A percentile compares a stretch with the other conserved stretches of the same genome.
Conservation (phyloP, 345 rosid genomes). For the Eucalyptus urophylla region DNA sequence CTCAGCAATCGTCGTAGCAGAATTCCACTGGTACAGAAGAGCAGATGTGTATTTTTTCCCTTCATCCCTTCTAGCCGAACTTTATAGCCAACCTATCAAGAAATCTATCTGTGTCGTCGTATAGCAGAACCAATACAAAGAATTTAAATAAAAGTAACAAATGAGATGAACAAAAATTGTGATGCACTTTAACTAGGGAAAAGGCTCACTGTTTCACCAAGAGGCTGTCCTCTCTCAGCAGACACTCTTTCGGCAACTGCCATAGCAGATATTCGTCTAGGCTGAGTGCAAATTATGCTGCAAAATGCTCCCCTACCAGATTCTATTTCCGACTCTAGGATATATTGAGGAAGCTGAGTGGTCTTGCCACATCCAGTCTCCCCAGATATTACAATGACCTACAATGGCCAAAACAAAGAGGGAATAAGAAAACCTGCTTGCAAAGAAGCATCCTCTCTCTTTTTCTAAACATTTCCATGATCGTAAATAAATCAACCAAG, state of each 20-base stretch:
- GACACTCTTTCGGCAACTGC: slow-evolving; percentile 96
- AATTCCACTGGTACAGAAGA: slow-evolving; percentile 97
- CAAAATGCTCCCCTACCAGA: slow-evolving; percentile 99
- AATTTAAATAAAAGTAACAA: background rate
- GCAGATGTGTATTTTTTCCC: slow-evolving; percentile 89
- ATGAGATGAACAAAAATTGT: background rate
- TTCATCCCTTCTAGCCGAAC: slow-evolving; percentile 96
- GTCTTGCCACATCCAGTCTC: slow-evolving; percentile 99
- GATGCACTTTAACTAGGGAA: background rate
- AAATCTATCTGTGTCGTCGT: slow-evolving; percentile 34
- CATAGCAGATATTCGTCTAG: slow-evolving; percentile 97
- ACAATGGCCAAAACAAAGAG: background rate
- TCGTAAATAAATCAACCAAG: background rate
- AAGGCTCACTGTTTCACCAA: slow-evolving; percentile 81
- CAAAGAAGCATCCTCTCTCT: background rate
- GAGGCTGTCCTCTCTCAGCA: slow-evolving; percentile 94
- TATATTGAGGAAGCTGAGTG: slow-evolving; percentile 96
- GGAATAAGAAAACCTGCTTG: background rate
- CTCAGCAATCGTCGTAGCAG: slow-evolving; percentile 79
- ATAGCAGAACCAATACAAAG: slow-evolving; percentile 26
- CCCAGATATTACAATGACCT: slow-evolving; percentile 96
- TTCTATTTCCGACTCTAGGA: slow-evolving; percentile 93
- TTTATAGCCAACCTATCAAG: slow-evolving; percentile 94
- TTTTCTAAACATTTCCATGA: background rate
- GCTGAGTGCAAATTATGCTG: slow-evolving; percentile 95